phyloP scores from a whole-genome alignment of 257 asterid genomes.

The Penstemon barbatus region DNA sequence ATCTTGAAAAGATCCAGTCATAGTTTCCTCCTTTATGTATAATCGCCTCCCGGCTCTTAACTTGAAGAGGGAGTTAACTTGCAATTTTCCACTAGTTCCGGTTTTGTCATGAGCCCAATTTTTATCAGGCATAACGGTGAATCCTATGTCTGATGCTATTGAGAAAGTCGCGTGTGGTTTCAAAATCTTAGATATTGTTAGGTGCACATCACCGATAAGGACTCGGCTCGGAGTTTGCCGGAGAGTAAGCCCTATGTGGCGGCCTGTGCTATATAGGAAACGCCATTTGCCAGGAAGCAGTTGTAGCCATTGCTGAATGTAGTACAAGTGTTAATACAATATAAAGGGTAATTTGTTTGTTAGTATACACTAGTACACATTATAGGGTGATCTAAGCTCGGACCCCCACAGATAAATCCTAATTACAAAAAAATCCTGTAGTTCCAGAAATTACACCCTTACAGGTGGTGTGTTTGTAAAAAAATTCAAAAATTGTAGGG shows the following conservation, averaged over 20 bases:
- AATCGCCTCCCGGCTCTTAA: constrained; percentile 82
- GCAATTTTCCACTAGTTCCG: constrained; percentile 62
- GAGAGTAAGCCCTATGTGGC: constrained; percentile 83
- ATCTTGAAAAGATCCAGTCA: constrained; percentile 38
- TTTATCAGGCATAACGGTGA: constrained; percentile 55
- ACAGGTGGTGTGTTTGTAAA: no score
- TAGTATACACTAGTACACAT: no score
- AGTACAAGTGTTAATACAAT: neutral
- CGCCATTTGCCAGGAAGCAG: constrained; percentile 95
- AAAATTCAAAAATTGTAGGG: no score
- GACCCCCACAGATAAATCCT: no score
- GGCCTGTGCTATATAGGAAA: constrained; percentile 81
- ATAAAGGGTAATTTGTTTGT: neutral
- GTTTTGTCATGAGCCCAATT: constrained; percentile 85
- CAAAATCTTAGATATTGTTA: constrained; percentile 53
- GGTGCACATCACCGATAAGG: constrained; percentile 69
- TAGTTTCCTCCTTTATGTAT: constrained; percentile 58
- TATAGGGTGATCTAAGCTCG: no score
- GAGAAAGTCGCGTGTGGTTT: constrained; percentile 61
- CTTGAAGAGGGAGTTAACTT: constrained; percentile 48
- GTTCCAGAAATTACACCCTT: no score
- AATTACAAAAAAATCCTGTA: no score
- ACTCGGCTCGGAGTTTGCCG: constrained; percentile 74
- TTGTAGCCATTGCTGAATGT: constrained; percentile 76
- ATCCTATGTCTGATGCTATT: constrained; percentile 56